phyloP scores from a whole-genome alignment of 495 filamentous ascomycete species.

The Trichoderma virens region DNA sequence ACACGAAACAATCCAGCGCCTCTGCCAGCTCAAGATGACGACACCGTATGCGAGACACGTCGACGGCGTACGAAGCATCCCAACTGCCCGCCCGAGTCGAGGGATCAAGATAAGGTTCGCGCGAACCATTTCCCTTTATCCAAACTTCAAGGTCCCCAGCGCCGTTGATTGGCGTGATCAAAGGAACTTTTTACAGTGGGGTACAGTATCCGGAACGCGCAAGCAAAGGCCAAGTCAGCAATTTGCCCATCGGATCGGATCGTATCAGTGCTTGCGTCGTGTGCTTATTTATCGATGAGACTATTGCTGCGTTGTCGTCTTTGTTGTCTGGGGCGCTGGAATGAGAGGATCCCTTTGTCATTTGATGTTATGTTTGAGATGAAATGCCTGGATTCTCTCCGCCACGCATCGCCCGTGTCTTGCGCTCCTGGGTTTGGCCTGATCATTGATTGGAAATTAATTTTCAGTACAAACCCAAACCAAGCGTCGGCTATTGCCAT shows the following conservation, averaged over 20 bases:
- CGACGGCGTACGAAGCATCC: not conserved
- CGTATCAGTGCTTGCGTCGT: not conserved
- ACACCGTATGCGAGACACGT: conserved; percentile 4
- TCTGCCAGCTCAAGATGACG: not conserved
- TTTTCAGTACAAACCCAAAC: no score
- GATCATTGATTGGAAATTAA: no score
- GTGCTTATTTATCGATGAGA: not conserved
- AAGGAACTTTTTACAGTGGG: not conserved
- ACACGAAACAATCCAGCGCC: no score
- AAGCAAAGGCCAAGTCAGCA: not conserved
- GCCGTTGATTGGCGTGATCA: not conserved
- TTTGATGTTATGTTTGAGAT: no score
- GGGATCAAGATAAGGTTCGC: not conserved
- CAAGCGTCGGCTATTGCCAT: no score
- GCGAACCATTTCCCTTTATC: not conserved
- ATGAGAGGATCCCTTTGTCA: not conserved
- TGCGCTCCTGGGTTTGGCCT: no score
- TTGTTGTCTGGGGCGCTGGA: no score
- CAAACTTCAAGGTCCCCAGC: not conserved
- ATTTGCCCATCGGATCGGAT: not conserved
- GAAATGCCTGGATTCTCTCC: no score
- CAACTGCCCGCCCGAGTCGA: not conserved
- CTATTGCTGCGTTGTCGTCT: not conserved
- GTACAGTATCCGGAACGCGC: conserved; percentile 5
- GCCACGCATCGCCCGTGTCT: no score